phyloP scores from a whole-genome alignment of 179 eudicot genomes.

The Actinidia chinensis region DNA sequence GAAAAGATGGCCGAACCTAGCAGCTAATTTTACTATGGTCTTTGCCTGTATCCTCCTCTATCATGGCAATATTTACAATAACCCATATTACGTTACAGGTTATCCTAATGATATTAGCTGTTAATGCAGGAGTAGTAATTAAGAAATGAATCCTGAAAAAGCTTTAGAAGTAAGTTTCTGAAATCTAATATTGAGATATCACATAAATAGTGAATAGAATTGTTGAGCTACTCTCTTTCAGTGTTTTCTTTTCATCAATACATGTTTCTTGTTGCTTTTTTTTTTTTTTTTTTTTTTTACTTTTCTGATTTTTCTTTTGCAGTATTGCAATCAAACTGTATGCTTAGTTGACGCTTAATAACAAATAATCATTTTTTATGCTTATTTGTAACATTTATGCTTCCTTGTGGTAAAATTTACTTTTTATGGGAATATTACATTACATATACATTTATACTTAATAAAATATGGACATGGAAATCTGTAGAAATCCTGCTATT shows the following conservation, averaged over 20 bases:
- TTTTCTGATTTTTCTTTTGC: background rate
- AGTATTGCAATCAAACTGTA: background rate
- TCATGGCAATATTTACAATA: background rate
- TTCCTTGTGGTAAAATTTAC: background rate
- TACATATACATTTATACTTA: background rate
- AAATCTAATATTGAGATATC: background rate
- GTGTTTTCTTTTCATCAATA: background rate
- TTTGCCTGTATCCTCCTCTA: background rate
- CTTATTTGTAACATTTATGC: background rate
- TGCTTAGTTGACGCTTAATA: too few species aligned
- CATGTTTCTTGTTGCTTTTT: background rate
- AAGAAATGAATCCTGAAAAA: slow-evolving; percentile 98
- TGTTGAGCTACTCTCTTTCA: background rate
- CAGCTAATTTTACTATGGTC: slow-evolving; percentile 17
- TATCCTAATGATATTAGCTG: slow-evolving; percentile 95
- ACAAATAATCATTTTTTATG: background rate
- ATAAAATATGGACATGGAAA: background rate
- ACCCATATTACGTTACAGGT: slow-evolving; percentile 49
- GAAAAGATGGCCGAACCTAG: slow-evolving; percentile 27
- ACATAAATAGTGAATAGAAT: background rate
- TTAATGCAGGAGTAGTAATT: slow-evolving; percentile 98
- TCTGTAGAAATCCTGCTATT: background rate
- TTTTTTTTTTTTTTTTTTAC: background rate
- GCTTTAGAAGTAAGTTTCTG: slow-evolving; percentile 77
- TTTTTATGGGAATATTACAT: background rate